phyloP scores from a whole-genome alignment of 1,139 yeast species.

The Saccharomycopsis crataegensis region DNA sequence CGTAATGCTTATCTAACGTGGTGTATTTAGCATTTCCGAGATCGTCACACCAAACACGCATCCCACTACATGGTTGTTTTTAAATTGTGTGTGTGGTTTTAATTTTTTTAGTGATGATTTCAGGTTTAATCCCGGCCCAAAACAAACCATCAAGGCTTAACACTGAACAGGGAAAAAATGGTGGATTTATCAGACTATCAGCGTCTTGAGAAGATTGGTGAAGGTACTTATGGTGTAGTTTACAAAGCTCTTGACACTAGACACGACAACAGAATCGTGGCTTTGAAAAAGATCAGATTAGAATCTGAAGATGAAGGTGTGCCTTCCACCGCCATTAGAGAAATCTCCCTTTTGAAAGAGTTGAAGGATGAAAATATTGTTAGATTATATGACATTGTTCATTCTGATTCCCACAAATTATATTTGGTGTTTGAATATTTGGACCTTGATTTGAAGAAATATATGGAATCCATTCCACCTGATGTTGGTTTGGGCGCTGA shows the following conservation, averaged over 20 bases:
- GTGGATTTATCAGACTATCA: slow-evolving; percentile 87
- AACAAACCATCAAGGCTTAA: no score
- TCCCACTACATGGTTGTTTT: no score
- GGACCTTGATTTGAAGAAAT: slow-evolving; percentile 89
- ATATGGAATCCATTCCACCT: slow-evolving; percentile 93
- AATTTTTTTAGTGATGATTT: no score
- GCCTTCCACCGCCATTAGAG: slow-evolving; percentile 96
- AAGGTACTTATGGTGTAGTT: slow-evolving; percentile 97
- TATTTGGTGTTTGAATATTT: slow-evolving; percentile 90
- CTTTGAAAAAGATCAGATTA: slow-evolving; percentile 85
- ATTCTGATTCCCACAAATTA: slow-evolving; percentile 91
- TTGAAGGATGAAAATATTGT: slow-evolving; percentile 90
- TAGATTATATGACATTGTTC: slow-evolving; percentile 86
- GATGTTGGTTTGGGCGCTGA: slow-evolving; percentile 85
- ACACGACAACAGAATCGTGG: slow-evolving; percentile 87
- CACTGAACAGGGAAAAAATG: slow-evolving; percentile 41
- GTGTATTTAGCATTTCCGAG: no score
- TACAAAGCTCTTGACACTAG: slow-evolving; percentile 89
- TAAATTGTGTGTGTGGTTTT: no score
- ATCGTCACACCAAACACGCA: no score
- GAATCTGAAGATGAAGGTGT: slow-evolving; percentile 99
- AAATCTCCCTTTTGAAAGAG: slow-evolving; percentile 87
- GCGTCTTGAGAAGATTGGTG: slow-evolving; percentile 94
- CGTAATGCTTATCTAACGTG: no score
- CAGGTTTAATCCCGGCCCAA: no score